A percentile compares a stretch with the other conserved stretches of the same genome.
Conservation (phyloP, 805 yeast genomes). For the Pichia rugopelliculosa region DNA sequence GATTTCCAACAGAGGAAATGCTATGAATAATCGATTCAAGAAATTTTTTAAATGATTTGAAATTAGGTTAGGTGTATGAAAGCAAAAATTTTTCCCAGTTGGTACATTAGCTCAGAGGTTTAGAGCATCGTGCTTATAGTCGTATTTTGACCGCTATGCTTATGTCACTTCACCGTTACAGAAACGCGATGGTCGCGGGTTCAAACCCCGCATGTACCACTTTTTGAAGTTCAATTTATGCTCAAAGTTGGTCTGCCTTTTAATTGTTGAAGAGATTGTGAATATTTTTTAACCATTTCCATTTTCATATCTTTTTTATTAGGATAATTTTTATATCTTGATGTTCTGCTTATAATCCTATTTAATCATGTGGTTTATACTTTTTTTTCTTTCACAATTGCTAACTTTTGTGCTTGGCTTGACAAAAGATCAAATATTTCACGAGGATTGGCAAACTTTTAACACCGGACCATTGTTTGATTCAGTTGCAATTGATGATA, state of each 20-base stretch:
- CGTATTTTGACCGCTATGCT: conserved; percentile 42
- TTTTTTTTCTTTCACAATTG: background rate
- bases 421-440: conserved; percentile 44
- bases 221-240: background rate
- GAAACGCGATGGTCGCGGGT: conserved; percentile 80
- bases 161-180: conserved; percentile 47
- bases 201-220: conserved; percentile 57
- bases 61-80: background rate
- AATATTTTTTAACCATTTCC: too few species aligned
- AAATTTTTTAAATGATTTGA: too few species aligned
- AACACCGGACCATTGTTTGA: conserved; percentile 35
- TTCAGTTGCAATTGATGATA: conserved; percentile 8
- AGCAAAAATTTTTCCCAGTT: background rate
- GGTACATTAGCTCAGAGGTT: conserved; percentile 72
- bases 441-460: conserved; percentile 46
- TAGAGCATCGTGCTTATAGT: conserved; percentile 74
- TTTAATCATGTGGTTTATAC: background rate
- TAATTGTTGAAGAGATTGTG: too few species aligned
- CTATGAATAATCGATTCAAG: too few species aligned
- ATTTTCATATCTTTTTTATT: background rate
- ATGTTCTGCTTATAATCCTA: too few species aligned
- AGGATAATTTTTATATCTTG: too few species aligned
- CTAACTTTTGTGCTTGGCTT: background rate
- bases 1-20: too few species aligned
- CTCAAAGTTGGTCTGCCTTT: too few species aligned